Percentiles rank a stretch among this genome's conserved stretches.
These are phyloP conservation scores for Erodium maritimum DNA, from an alignment of 345 rosid species.

Conservation along the genomic window DNA sequence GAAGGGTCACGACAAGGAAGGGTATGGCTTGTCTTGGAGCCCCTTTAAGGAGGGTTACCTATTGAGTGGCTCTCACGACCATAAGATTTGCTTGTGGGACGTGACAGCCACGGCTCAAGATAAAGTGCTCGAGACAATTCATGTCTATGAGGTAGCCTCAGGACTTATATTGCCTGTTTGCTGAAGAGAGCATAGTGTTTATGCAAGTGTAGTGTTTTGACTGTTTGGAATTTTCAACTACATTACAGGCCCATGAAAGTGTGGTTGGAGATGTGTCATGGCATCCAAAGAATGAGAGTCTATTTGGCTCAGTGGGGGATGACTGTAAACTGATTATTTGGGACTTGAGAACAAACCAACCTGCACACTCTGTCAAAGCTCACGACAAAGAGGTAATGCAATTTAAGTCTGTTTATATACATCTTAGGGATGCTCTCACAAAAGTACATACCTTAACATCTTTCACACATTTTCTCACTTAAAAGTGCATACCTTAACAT, in stretches of 20 bases:
- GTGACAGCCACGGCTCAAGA: conserved; percentile 43
- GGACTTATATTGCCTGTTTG: background rate
- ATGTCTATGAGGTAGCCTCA: conserved; percentile 51
- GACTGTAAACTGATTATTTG: conserved; percentile 77
- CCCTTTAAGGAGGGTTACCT: conserved; percentile 73
- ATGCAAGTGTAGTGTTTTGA: background rate
- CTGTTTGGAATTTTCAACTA: conserved; percentile 10
- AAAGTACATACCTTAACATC: no score
- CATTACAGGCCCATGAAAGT: conserved; percentile 57
- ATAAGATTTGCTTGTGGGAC: conserved; percentile 84
- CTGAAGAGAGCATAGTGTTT: background rate
- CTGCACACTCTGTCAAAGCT: conserved; percentile 52
- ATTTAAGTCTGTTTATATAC: background rate
- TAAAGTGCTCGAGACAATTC: conserved; percentile 52
- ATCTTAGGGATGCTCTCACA: no score
- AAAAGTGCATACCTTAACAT: no score
- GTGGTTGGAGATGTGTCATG: conserved; percentile 80
- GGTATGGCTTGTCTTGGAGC: conserved; percentile 93
- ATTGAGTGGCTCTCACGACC: conserved; percentile 81
- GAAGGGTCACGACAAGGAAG: conserved; percentile 86
- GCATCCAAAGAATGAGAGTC: conserved; percentile 71
- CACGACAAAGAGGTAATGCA: conserved; percentile 70
- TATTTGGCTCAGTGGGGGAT: conserved; percentile 85
- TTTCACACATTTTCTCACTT: no score
- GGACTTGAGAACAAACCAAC: conserved; percentile 71